Conservation (phyloP, 1,284 basidiomycete species). For the Trichosporon sp. region DNA sequence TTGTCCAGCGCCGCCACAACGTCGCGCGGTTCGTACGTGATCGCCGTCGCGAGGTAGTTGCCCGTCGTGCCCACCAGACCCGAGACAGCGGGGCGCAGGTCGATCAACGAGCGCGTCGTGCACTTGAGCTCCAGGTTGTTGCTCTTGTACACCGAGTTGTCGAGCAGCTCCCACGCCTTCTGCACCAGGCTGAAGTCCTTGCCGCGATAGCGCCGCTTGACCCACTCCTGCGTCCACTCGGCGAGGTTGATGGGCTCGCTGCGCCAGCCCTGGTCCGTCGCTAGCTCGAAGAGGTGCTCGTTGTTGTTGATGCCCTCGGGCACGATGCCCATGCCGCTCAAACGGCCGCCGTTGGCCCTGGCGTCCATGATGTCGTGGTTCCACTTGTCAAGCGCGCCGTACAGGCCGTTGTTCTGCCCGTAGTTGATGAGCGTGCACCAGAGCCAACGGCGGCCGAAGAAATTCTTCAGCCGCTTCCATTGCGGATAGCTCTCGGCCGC, state of each 20-base stretch:
- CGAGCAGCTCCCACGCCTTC: conserved; percentile 51
- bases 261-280: conserved; percentile 53
- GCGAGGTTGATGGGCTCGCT: conserved; percentile 40
- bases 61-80: conserved; percentile 49
- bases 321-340: conserved; percentile 49
- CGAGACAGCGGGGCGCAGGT: conserved; percentile 43
- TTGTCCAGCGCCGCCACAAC: conserved; percentile 49
- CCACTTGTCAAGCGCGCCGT: conserved; percentile 38
- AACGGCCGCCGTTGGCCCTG: background rate
- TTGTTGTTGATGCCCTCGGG: conserved; percentile 54
- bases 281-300: conserved; percentile 53
- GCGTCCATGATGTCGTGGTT: conserved; percentile 9
- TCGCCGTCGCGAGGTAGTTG: conserved; percentile 43
- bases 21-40: conserved; percentile 51
- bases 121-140: conserved; percentile 45
- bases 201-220: conserved; percentile 48
- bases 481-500: conserved; percentile 52
- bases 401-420: conserved; percentile 53
- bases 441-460: conserved; percentile 53
- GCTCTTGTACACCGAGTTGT: conserved; percentile 51
- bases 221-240: conserved; percentile 47
- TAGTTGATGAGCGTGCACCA: conserved; percentile 52
- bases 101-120: conserved; percentile 52
- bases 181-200: conserved; percentile 27
- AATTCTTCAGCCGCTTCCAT: conserved; percentile 51